Percentiles rank a stretch among this genome's conserved stretches.
phyloP scores from a whole-genome alignment of 192 early-diverging fungal species.

The Chytriomyces sp. region DNA sequence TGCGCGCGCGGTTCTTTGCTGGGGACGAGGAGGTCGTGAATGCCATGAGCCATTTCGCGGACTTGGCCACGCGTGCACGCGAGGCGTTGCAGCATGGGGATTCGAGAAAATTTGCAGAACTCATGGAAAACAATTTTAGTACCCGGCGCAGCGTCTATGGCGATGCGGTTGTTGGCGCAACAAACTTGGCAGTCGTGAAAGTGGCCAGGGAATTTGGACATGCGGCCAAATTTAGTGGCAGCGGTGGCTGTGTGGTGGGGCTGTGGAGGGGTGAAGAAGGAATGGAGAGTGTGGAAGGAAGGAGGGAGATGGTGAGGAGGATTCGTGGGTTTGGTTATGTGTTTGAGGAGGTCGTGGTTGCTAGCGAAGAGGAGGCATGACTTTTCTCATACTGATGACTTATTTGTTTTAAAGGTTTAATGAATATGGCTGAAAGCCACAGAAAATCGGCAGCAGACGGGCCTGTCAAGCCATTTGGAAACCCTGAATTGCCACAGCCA shows the following conservation, averaged over 20 bases:
- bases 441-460: too few species aligned
- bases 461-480: too few species aligned
- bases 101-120: slow-evolving; percentile 38
- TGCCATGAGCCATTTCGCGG: slow-evolving; percentile 57
- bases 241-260: slow-evolving; percentile 63
- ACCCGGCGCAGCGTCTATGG: slow-evolving; percentile 52
- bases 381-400: too few species aligned
- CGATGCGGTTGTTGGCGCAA: slow-evolving; percentile 50
- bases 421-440: too few species aligned
- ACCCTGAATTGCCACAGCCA: too few species aligned
- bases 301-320: slow-evolving; percentile 20
- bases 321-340: slow-evolving; percentile 17
- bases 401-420: too few species aligned
- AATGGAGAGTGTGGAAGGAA: background rate
- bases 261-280: slow-evolving; percentile 30
- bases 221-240: slow-evolving; percentile 62
- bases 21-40: slow-evolving; percentile 60
- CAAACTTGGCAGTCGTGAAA: slow-evolving; percentile 55
- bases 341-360: slow-evolving; percentile 17
- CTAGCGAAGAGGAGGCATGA: background rate
- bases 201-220: slow-evolving; percentile 45
- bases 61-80: slow-evolving; percentile 39
- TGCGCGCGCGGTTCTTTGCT: slow-evolving; percentile 48
- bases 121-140: slow-evolving; percentile 64
- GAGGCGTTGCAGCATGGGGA: slow-evolving; percentile 36